These are phyloP conservation scores for Berkeleyomyces basicola DNA, from an alignment of 2,329 filamentous ascomycete species.

Conservation along the genomic window DNA sequence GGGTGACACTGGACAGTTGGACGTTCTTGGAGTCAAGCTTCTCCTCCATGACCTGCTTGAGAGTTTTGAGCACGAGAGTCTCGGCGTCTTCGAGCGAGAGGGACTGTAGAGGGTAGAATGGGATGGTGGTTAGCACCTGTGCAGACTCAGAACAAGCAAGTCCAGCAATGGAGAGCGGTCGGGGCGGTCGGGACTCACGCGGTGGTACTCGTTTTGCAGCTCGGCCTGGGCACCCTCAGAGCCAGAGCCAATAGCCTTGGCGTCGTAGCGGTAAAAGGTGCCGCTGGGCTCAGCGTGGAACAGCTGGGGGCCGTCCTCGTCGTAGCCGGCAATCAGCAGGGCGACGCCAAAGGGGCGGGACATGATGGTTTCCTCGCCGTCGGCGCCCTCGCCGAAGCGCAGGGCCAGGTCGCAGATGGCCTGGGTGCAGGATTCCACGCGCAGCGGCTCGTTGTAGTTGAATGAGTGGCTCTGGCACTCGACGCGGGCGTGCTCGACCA, in stretches of 20 bases:
- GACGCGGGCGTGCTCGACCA: conserved; percentile 96
- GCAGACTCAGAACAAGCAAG: background rate
- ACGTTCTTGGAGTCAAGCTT: conserved; percentile 98
- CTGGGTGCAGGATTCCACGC: conserved; percentile 95
- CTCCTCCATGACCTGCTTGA: conserved; percentile 99
- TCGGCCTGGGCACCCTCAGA: conserved; percentile 96
- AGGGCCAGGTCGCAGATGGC: conserved; percentile 95
- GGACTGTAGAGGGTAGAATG: conserved; percentile 35
- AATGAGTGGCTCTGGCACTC: conserved; percentile 95
- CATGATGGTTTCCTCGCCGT: conserved; percentile 98
- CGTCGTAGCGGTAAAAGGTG: conserved; percentile 97
- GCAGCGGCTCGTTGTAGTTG: conserved; percentile 90
- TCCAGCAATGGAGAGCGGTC: too few relatives aligned
- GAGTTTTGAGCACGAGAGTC: conserved; percentile 85
- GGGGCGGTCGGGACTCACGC: conserved; percentile 30
- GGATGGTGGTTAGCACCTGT: background rate
- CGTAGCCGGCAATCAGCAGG: conserved; percentile 86
- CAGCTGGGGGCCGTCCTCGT: conserved; percentile 91
- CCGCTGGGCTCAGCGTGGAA: conserved; percentile 97
- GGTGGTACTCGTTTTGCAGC: conserved; percentile 97
- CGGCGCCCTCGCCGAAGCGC: conserved; percentile 90
- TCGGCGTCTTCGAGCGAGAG: conserved; percentile 86
- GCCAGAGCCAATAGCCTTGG: conserved; percentile 94
- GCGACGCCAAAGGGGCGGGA: conserved; percentile 92
- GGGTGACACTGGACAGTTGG: conserved; percentile 92